Base-by-base conservation (phyloP, 1,284 basidiomycete genomes). In the Hemileia vastatrix region DNA sequence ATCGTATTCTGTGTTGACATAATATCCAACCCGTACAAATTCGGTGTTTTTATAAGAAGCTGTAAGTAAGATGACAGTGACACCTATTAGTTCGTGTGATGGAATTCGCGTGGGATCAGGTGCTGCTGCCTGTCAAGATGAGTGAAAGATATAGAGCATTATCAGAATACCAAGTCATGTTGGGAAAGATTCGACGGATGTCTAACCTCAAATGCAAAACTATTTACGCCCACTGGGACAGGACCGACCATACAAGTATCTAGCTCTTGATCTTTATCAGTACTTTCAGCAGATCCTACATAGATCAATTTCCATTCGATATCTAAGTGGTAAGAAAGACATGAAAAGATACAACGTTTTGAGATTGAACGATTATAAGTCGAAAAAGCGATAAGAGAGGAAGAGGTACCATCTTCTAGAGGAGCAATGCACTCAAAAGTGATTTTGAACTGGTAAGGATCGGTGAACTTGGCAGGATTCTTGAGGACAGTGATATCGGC, bases 1-100 rank as follows among this genome's bases (percentile, higher is more conserved):
- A 76, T 96, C 92, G 76, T 97, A 97, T 75, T 96, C 93, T 53
- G 93, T 97, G 76, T 97, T 95, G 77, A 98, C 95, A 77, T 99
- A 99, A 78, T 99, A 98, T 4, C 95, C 94, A 19, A 99, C 93
- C 45, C 94, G 84, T 43, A 99, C 94, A 77, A 99, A 99, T 77
- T 98, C 94, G 72, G 95, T 91, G 58, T 94, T 92, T 64, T 84
- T 84, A 77, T 94, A 88, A 57, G 88, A 84, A 56, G 88, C 87
- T n/a, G 91, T 90, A 67, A 92, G 81, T 72, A 94, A 90, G 71
- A 94, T 84, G 1, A 91, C 90, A 0, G 90, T 88, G 13, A 94
- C 89, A 44, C 91, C 90, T 1, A 94, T 81, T 13, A 91, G 84
- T 72, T 94, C 91, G 67, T 87, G 84, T 54, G 82, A 72, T 0